A percentile compares a stretch with the other conserved stretches of the same genome.
phyloP scores from a whole-genome alignment of 345 rosid species.

The Rhodamnia argentea region DNA sequence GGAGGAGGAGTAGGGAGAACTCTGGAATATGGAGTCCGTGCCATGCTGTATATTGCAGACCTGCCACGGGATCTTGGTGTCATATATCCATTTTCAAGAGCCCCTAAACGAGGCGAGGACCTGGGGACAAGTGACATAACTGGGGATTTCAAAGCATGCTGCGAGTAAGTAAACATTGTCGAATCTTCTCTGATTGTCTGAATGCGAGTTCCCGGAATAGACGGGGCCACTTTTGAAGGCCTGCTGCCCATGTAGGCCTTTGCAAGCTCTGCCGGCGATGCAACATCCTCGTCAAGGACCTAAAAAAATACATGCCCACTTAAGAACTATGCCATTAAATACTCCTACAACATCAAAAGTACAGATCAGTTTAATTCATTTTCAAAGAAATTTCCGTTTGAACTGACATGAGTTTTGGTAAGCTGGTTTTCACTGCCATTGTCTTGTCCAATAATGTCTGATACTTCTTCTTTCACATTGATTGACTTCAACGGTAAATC shows the following conservation, averaged over 20 bases:
- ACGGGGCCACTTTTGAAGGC: conserved; percentile 60
- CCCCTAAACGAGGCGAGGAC: conserved; percentile 32
- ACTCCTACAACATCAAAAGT: neutral
- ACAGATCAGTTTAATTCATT: neutral
- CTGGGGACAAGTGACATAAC: conserved; percentile 38
- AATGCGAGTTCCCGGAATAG: conserved; percentile 31
- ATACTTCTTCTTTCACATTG: conserved; percentile 21
- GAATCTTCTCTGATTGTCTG: conserved; percentile 41
- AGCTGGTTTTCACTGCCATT: conserved; percentile 23
- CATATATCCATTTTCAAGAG: conserved; percentile 53
- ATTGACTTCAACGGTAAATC: conserved; percentile 13
- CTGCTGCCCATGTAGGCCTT: conserved; percentile 90
- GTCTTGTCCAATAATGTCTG: conserved; percentile 19
- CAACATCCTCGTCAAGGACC: conserved; percentile 63
- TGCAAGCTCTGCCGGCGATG: conserved; percentile 94
- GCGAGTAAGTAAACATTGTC: conserved; percentile 14
- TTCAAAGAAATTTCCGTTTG: neutral
- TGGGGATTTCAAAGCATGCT: conserved; percentile 33
- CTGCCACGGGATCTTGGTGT: conserved; percentile 80
- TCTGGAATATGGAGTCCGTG: conserved; percentile 78
- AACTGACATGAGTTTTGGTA: conserved; percentile 12
- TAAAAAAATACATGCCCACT: conserved; percentile 9
- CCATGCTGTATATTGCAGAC: conserved; percentile 90
- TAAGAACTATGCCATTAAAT: neutral
- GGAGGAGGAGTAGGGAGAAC: conserved; percentile 25